Conservation (phyloP, 2,329 filamentous ascomycete species). For the Phoma sp. region DNA sequence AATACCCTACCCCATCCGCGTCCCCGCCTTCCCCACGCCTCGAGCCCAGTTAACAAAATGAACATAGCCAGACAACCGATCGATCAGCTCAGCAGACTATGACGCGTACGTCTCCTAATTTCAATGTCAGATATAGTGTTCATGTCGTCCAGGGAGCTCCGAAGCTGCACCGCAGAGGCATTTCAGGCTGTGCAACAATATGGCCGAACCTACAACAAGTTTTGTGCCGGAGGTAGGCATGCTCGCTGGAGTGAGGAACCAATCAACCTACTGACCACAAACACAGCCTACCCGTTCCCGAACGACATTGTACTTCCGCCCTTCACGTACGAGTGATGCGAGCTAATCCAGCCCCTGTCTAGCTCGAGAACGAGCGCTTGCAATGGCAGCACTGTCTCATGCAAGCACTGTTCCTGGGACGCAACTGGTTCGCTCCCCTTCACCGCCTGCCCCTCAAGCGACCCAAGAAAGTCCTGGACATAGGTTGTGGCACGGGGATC, state of each 20-base stretch:
- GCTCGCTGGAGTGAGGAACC: not conserved
- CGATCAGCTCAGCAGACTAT: conserved; percentile 40
- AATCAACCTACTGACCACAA: conserved; percentile 28
- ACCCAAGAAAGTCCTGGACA: conserved; percentile 49
- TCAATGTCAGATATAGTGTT: conserved; percentile 7
- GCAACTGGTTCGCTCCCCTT: conserved; percentile 49
- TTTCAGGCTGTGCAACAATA: conserved; percentile 49
- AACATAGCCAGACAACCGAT: conserved; percentile 40
- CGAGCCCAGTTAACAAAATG: conserved; percentile 23
- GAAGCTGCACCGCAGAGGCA: conserved; percentile 49
- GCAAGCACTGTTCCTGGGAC: conserved; percentile 44
- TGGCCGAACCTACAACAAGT: conserved; percentile 51
- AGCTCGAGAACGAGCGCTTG: conserved; percentile 49
- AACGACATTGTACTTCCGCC: conserved; percentile 44
- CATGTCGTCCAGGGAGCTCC: conserved; percentile 41
- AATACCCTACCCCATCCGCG: conserved; percentile 4
- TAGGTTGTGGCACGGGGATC: conserved; percentile 51
- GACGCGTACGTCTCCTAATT: conserved; percentile 37
- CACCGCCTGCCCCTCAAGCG: conserved; percentile 36
- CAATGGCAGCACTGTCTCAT: conserved; percentile 49
- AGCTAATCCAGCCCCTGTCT: conserved; percentile 23
- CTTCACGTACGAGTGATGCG: not conserved
- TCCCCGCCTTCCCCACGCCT: conserved; percentile 15
- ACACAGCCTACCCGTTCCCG: conserved; percentile 48
- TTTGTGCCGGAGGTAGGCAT: conserved; percentile 49